Evolutionary conservation across 495 filamentous ascomycete genomes (phyloP), one percentile per base, ranked within the genome.

Genomic region (Pyronema omphalodes): DNA sequence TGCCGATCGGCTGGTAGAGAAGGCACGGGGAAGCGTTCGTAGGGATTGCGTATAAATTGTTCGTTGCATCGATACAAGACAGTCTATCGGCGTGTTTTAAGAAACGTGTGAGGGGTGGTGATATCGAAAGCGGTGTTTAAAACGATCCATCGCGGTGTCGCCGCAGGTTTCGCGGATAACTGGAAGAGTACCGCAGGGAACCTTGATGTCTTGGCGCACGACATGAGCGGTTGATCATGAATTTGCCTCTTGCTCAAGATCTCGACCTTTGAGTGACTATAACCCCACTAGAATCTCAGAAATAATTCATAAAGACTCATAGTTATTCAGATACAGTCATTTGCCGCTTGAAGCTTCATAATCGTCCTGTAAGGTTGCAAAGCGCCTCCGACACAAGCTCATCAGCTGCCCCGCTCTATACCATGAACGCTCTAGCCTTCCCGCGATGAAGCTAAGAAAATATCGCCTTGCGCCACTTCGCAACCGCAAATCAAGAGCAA

Each of bases 61-160:
- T 48, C 34, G 36, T n/a, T 49, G 54, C 54, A 55, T 34, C 17
- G 54, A 52, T 57, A 61, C 59, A 46, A 47, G 52, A 37, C 14
- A 11, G 39, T 46, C 19, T 9, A 37, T 36, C 3, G 6, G 53
- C 36, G 47, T 17, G 36, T 7, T 37, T 37, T n/a, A 17, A 41
- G 9, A 17, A 44, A 29, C 12, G 43, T 9, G 35, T 19, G 47
- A 55, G 47, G 37, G 12, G n/a, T 47, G 9, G 46, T 33, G 44
- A 19, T 41, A 41, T 41, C 11, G 39, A 41, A 12, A 6, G 39
- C 39, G 39, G 39, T 12, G 39, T 3, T 41, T 41, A 17, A 41
- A 12, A 12, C 11, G 15, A 3, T 17, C 1, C 39, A 41, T 41
- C 2, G 48, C 15, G 17, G 6, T 8, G 9, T 41, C 15, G 39